A percentile compares a stretch with the other conserved stretches of the same genome.
phyloP scores from a whole-genome alignment of 1,139 yeast species.

The Sugiyamaella neomexicana region DNA sequence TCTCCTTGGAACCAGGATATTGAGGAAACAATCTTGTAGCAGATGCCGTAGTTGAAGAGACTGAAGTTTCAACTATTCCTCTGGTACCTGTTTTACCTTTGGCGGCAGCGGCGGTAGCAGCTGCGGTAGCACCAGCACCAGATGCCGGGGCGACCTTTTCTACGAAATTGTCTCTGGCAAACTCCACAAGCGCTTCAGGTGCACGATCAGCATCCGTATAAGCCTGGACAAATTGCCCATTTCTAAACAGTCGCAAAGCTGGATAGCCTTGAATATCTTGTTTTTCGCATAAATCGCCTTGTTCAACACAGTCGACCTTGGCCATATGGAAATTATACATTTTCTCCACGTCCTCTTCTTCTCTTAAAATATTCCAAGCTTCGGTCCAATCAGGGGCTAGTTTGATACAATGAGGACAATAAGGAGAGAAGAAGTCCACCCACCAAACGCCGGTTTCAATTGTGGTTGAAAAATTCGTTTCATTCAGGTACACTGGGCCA shows the following conservation, averaged over 20 bases:
- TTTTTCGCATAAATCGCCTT: conserved; percentile 44
- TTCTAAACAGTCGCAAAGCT: conserved; percentile 37
- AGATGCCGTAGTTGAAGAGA: neutral
- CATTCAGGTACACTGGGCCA: conserved; percentile 3
- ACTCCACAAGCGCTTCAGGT: conserved; percentile 20
- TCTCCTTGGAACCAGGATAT: conserved; percentile 22
- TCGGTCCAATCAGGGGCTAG: conserved; percentile 45
- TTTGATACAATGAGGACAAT: conserved; percentile 43
- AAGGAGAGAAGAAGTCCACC: conserved; percentile 46
- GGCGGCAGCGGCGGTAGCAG: neutral
- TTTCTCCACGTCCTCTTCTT: conserved; percentile 26
- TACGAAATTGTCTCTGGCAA: conserved; percentile 12
- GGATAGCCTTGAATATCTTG: conserved; percentile 40
- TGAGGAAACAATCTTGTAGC: conserved; percentile 19
- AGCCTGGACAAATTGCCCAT: conserved; percentile 37
- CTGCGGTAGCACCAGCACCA: neutral
- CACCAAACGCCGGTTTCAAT: conserved; percentile 40
- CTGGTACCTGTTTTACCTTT: too few relatives aligned
- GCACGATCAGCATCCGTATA: conserved; percentile 25
- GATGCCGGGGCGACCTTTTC: conserved; percentile 6
- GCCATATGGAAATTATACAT: conserved; percentile 39
- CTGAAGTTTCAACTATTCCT: too few relatives aligned
- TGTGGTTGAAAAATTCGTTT: conserved; percentile 24
- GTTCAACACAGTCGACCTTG: conserved; percentile 43
- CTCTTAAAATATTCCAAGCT: conserved; percentile 30